Percentiles rank a stretch among this genome's conserved stretches.
phyloP scores from a whole-genome alignment of 2,329 filamentous ascomycete species.

The Botrytis deweyae region DNA sequence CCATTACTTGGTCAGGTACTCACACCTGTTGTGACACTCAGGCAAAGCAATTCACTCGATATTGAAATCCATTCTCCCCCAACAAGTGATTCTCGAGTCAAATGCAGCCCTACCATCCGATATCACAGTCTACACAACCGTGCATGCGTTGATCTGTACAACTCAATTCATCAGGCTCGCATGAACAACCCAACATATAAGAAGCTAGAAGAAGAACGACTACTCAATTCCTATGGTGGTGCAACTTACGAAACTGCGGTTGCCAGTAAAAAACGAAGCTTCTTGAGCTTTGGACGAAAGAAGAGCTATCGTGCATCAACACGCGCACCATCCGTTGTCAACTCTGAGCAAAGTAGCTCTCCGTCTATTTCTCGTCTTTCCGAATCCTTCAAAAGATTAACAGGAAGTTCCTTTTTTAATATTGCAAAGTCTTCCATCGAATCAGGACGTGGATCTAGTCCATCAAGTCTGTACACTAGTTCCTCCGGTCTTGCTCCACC shows the following conservation, averaged over 20 bases:
- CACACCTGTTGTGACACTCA: constrained; percentile 85
- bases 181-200: constrained; percentile 92
- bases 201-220: constrained; percentile 63
- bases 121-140: constrained; percentile 76
- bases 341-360: constrained; percentile 73
- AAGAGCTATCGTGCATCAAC: constrained; percentile 56
- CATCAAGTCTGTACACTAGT: constrained; percentile 45
- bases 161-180: constrained; percentile 81
- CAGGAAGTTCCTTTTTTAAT: constrained; percentile 73
- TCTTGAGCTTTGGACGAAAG: constrained; percentile 46
- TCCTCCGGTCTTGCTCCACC: constrained; percentile 42
- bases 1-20: constrained; percentile 74
- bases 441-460: constrained; percentile 44
- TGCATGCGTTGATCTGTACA: constrained; percentile 81
- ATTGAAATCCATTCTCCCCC: constrained; percentile 91
- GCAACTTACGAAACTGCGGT: constrained; percentile 46
- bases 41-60: constrained; percentile 88
- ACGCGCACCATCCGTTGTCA: constrained; percentile 52
- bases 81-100: constrained; percentile 68
- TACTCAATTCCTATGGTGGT: constrained; percentile 67
- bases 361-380: constrained; percentile 73
- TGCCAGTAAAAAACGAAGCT: constrained; percentile 47
- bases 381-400: constrained; percentile 66
- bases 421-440: constrained; percentile 76
- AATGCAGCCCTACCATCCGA: constrained; percentile 63